These are phyloP conservation scores for Apiospora pterosperma DNA, from an alignment of 2,329 filamentous ascomycete species.

Conservation along the genomic window DNA sequence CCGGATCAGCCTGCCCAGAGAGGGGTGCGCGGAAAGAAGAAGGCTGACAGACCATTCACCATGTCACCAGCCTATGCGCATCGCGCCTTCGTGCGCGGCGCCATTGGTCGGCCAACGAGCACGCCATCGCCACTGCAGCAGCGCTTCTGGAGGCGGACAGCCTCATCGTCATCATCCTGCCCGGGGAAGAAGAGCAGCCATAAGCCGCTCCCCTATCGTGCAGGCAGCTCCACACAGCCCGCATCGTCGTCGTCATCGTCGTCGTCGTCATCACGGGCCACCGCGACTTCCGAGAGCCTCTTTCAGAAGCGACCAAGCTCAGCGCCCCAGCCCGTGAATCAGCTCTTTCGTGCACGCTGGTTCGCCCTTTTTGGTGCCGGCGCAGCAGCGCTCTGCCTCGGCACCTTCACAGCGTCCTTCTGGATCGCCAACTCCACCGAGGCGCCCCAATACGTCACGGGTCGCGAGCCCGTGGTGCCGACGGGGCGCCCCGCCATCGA, in stretches of 20 bases:
- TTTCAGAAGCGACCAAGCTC: not conserved
- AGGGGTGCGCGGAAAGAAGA: not conserved
- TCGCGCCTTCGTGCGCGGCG: not conserved
- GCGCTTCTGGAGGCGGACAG: not conserved
- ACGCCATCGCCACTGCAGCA: not conserved
- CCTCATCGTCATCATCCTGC: not conserved
- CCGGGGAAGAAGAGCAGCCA: not conserved
- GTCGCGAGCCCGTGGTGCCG: conserved; percentile 34
- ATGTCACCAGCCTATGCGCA: not conserved
- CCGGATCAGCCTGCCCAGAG: not conserved
- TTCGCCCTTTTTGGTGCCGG: conserved; percentile 45
- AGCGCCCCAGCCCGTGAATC: conserved; percentile 9
- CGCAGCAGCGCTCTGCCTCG: conserved; percentile 41
- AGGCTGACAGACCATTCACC: not conserved
- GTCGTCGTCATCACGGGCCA: not conserved
- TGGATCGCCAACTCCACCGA: conserved; percentile 10
- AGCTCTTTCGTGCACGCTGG: conserved; percentile 34
- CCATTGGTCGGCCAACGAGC: not conserved
- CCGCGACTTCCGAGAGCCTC: not conserved
- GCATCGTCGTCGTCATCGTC: not conserved
- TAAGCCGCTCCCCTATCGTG: not conserved
- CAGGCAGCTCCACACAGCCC: not conserved
- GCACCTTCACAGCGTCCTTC: conserved; percentile 40
- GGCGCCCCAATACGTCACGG: conserved; percentile 18
- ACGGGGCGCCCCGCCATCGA: conserved; percentile 48